Evolutionary conservation across 768 basidiomycete genomes (phyloP), one percentile per base, ranked within the genome.

Genomic region (Suillus occidentalis): DNA sequence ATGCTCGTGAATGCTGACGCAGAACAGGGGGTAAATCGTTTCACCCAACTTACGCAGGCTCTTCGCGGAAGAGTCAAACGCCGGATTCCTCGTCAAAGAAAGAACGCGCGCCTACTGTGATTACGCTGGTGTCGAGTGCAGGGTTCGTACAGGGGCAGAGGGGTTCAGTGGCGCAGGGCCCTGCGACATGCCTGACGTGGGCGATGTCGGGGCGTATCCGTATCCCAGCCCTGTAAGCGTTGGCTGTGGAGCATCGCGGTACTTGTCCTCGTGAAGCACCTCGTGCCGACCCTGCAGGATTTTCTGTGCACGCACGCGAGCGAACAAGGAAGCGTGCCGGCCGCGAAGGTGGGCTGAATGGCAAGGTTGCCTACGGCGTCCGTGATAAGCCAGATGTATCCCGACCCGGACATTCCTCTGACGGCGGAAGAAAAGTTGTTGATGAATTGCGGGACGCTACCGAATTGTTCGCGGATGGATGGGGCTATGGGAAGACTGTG

Each of bases 341-440:
- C 84, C 6, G 93, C 95, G 72, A 94, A 92, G 0, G 96, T 97
- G 18, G 94, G 91, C 58, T 95, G 76, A 66, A 96, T 83, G 31
- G 87, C 94, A 62, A 89, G 76, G 68, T 84, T 82, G 18, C 87
- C 87, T 6, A 74, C 72, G 22, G 77, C 70, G 78, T 94, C 91
- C 4, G 85, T 85, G 65, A 96, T 94, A 74, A 97, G 85, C 96
- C 95, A 97, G 63, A 95, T 81, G 81, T 86, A 95, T 61, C 94
- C 94, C 37, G 85, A 86, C 63, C 87, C 87, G 70, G 88, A 88
- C 83, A 94, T 87, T 66, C 92, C 94, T 60, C 84, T 79, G 42
- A 84, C 93, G 3, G 92, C 88, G 6, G 92, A 89, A 13, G 87
- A 87, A 75, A 95, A 87, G 64, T 84, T 80, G 31, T 91, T 89